Conservation (phyloP, 139 green algal species). For the Closterium sp. region DNA sequence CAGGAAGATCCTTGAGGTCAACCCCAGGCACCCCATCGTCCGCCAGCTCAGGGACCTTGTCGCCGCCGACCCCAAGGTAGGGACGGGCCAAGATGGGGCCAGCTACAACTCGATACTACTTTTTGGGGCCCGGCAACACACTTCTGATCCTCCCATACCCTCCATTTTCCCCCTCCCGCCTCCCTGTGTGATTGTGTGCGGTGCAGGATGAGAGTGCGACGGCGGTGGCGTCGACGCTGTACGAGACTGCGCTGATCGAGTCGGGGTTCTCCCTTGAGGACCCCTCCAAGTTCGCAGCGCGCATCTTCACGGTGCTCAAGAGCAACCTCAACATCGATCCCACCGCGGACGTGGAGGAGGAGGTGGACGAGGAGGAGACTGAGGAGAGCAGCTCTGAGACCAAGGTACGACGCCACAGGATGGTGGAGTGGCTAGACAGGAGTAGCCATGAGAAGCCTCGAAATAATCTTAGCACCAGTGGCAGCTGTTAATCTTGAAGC, state of each 20-base stretch:
- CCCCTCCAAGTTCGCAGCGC: constrained; percentile 57
- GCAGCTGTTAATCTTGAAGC: too few species aligned
- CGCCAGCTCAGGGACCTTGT: constrained; percentile 74
- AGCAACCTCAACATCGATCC: constrained; percentile 53
- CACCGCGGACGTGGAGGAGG: constrained; percentile 50
- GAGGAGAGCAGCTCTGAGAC: constrained; percentile 3
- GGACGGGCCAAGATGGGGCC: not conserved
- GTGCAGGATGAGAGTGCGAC: constrained; percentile 28
- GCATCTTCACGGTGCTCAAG: constrained; percentile 48
- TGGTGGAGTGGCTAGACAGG: not conserved
- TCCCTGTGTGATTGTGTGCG: not conserved
- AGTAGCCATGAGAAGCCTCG: too few species aligned
- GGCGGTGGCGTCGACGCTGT: constrained; percentile 75
- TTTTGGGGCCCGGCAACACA: not conserved
- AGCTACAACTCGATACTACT: not conserved
- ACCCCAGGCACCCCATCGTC: constrained; percentile 91
- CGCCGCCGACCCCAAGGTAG: constrained; percentile 49
- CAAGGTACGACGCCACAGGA: not conserved
- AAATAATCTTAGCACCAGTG: too few species aligned
- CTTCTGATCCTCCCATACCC: not conserved
- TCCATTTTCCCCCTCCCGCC: not conserved
- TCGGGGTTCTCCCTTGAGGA: constrained; percentile 77
- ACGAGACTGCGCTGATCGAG: constrained; percentile 89
- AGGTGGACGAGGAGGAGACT: constrained; percentile 33
- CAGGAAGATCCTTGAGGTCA: constrained; percentile 89